Evolutionary conservation across 164 flowering plant species (phyloP).

Genomic region (Annona squamosa): DNA sequence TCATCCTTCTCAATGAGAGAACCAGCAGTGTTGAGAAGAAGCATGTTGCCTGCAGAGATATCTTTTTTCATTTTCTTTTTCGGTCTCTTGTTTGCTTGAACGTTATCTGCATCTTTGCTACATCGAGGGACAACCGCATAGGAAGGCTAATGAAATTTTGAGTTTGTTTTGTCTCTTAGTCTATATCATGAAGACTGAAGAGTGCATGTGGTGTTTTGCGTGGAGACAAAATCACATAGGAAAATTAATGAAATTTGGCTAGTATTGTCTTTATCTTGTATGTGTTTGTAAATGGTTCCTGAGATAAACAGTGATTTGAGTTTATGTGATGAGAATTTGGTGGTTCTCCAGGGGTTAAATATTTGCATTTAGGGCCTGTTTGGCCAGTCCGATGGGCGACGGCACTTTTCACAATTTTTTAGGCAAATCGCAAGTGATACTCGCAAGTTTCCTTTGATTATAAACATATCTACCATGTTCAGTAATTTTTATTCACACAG

Average conservation of each 20-base stretch:
- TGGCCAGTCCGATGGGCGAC: too few relatives aligned
- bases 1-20: background rate
- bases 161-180: background rate
- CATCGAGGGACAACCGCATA: background rate
- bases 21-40: background rate
- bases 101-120: background rate
- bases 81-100: background rate
- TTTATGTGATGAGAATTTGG: too few relatives aligned
- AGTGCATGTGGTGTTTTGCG: too few relatives aligned
- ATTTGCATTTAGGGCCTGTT: too few relatives aligned
- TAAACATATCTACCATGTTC: too few relatives aligned
- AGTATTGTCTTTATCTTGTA: too few relatives aligned
- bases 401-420: too few relatives aligned
- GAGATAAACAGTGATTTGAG: background rate
- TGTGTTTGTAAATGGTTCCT: background rate
- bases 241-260: background rate
- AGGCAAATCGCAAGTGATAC: too few relatives aligned
- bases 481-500: too few relatives aligned
- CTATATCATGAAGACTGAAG: too few relatives aligned
- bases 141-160: background rate
- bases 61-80: background rate
- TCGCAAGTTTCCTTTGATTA: too few relatives aligned
- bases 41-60: background rate
- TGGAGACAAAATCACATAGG: background rate
- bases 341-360: too few relatives aligned